Evolutionary conservation across 2,329 filamentous ascomycete genomes (phyloP).

Genomic region (Massarina eburnea): DNA sequence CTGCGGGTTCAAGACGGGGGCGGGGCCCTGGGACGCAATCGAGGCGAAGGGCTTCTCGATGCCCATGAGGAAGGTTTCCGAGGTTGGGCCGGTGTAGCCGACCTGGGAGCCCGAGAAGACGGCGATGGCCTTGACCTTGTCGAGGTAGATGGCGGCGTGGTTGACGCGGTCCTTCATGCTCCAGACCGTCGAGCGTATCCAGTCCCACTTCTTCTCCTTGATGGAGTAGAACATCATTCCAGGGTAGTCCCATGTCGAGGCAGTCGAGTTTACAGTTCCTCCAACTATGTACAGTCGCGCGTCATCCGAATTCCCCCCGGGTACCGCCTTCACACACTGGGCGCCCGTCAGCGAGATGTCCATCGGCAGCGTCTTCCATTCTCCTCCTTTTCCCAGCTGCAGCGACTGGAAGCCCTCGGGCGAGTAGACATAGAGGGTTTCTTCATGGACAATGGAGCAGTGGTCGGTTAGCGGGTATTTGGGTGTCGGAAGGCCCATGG

Average conservation of each 20-base stretch:
- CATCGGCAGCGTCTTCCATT: constrained; percentile 68
- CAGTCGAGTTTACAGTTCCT: constrained; percentile 53
- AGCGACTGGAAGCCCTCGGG: constrained; percentile 74
- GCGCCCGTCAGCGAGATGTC: constrained; percentile 73
- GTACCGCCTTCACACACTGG: constrained; percentile 69
- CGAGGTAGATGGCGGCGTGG: constrained; percentile 76
- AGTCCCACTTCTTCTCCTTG: constrained; percentile 59
- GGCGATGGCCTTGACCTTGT: constrained; percentile 69
- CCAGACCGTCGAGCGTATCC: constrained; percentile 50
- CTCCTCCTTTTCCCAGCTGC: constrained; percentile 65
- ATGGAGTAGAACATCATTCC: constrained; percentile 75
- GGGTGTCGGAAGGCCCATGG: constrained; percentile 74
- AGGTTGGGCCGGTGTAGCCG: constrained; percentile 57
- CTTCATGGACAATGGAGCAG: constrained; percentile 79
- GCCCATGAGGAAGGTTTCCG: constrained; percentile 74
- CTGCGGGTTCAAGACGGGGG: constrained; percentile 68
- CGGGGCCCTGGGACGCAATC: constrained; percentile 54
- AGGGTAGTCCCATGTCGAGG: constrained; percentile 56
- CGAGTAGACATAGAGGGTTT: constrained; percentile 84
- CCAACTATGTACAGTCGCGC: constrained; percentile 80
- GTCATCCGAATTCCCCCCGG: constrained; percentile 57
- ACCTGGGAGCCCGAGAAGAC: constrained; percentile 77
- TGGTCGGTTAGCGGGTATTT: constrained; percentile 70
- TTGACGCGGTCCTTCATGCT: constrained; percentile 69
- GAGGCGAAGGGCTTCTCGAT: constrained; percentile 67